These are phyloP conservation scores for Beauveria caledonica DNA, from an alignment of 2,329 filamentous ascomycete genomes.

Conservation along the genomic window DNA sequence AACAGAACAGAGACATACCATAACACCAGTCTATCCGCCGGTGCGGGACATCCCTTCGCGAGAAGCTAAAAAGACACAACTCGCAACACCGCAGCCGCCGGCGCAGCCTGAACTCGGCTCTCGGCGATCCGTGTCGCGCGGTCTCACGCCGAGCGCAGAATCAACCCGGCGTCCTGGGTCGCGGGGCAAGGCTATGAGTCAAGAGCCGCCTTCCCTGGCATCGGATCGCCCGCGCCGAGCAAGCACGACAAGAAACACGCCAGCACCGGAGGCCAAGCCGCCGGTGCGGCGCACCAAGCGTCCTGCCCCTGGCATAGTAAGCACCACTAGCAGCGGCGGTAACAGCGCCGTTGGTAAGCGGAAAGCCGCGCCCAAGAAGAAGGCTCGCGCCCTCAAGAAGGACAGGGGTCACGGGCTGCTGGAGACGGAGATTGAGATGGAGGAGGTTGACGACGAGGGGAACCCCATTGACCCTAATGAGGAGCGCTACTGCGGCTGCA, in stretches of 20 bases:
- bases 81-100: conserved; percentile 1
- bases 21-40: conserved; percentile 25
- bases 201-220: conserved; percentile 42
- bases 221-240: conserved; percentile 46
- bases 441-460: conserved; percentile 59
- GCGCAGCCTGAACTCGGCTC: conserved; percentile 17
- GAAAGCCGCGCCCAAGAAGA: conserved; percentile 61
- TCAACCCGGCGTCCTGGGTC: conserved; percentile 39
- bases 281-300: conserved; percentile 55
- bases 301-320: conserved; percentile 66
- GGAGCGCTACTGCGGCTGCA: conserved; percentile 69
- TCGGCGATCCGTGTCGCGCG: conserved; percentile 26
- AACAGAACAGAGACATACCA: conserved; percentile 21
- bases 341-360: conserved; percentile 63
- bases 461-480: conserved; percentile 68
- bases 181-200: conserved; percentile 43
- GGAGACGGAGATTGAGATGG: conserved; percentile 39
- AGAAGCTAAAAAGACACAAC: conserved; percentile 21
- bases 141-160: conserved; percentile 27
- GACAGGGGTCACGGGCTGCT: conserved; percentile 34
- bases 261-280: conserved; percentile 40
- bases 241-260: conserved; percentile 50
- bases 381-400: conserved; percentile 42
- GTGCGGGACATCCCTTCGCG: conserved; percentile 19
- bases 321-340: conserved; percentile 50